phyloP scores from a whole-genome alignment of 495 filamentous ascomycete species.

The Aspergillus steynii region DNA sequence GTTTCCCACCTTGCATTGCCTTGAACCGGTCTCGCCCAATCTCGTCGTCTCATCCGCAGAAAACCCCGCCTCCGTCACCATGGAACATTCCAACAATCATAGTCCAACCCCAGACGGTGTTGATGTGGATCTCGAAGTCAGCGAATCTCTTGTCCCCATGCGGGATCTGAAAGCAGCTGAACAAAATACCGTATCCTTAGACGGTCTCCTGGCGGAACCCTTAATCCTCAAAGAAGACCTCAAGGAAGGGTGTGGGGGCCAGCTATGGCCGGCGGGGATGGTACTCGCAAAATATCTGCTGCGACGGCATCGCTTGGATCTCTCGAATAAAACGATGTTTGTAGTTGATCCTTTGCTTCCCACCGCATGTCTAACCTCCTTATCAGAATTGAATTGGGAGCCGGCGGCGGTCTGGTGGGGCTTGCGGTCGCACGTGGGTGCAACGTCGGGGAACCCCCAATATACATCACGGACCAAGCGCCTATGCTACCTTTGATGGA shows the following conservation, averaged over 20 bases:
- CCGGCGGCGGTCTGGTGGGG: slow-evolving; percentile 87
- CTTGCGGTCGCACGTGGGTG: slow-evolving; percentile 43
- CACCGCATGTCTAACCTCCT: neutral
- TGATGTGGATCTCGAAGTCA: slow-evolving; percentile 41
- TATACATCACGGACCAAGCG: slow-evolving; percentile 82
- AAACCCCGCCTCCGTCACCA: neutral
- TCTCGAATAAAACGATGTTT: slow-evolving; percentile 72
- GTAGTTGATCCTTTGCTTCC: slow-evolving; percentile 35
- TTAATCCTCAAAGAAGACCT: slow-evolving; percentile 82
- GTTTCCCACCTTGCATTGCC: no score
- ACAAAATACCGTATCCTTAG: slow-evolving; percentile 66
- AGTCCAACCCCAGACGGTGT: neutral
- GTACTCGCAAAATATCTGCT: slow-evolving; percentile 83
- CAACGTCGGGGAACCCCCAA: slow-evolving; percentile 31
- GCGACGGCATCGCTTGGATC: slow-evolving; percentile 57
- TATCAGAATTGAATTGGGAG: slow-evolving; percentile 83
- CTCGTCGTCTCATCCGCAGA: neutral
- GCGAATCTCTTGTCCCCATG: slow-evolving; percentile 67
- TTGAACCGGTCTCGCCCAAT: neutral
- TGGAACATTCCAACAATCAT: neutral
- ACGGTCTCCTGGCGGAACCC: slow-evolving; percentile 66
- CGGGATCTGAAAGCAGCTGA: slow-evolving; percentile 64
- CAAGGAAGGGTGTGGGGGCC: slow-evolving; percentile 83
- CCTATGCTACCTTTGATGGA: slow-evolving; percentile 82
- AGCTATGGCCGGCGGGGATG: slow-evolving; percentile 93